Conservation (phyloP, 257 asterid genomes). For the Solanum appendiculatum region DNA sequence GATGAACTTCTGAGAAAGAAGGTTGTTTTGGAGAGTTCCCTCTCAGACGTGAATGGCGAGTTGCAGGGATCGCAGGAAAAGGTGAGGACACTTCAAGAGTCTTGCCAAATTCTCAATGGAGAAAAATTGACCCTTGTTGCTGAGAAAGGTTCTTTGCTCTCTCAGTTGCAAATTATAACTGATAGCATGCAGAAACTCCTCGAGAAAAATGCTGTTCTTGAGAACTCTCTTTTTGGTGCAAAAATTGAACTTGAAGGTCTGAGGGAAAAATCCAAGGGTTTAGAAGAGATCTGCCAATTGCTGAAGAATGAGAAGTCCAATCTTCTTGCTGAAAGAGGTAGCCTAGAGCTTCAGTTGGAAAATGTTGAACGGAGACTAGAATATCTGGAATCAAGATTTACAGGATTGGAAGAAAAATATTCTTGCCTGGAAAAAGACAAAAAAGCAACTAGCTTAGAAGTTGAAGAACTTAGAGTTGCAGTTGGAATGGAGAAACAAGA, state of each 20-base stretch:
- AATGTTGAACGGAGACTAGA: conserved; percentile 49
- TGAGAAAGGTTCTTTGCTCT: conserved; percentile 68
- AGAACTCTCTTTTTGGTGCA: conserved; percentile 57
- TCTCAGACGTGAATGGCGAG: conserved; percentile 42
- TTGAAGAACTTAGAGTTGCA: conserved; percentile 46
- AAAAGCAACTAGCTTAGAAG: conserved; percentile 45
- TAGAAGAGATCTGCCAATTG: conserved; percentile 66
- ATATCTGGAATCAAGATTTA: conserved; percentile 48
- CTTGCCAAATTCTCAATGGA: conserved; percentile 38
- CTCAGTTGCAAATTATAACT: conserved; percentile 64
- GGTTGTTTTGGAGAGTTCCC: conserved; percentile 37
- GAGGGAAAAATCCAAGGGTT: conserved; percentile 84
- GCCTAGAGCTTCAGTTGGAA: conserved; percentile 46
- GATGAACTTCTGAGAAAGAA: conserved; percentile 49
- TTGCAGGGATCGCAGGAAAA: conserved; percentile 44
- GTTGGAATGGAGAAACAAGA: conserved; percentile 66
- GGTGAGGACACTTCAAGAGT: conserved; percentile 43
- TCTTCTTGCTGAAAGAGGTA: conserved; percentile 56
- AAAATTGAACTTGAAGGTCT: conserved; percentile 79
- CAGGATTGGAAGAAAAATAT: conserved; percentile 61
- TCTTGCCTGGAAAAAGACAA: conserved; percentile 69
- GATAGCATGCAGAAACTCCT: conserved; percentile 66
- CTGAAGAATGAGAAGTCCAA: conserved; percentile 61
- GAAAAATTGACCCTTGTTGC: conserved; percentile 60
- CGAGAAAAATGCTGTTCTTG: conserved; percentile 73